Base-by-base conservation (phyloP, 78 protist species). In the Chrysochromulina parva region DNA sequence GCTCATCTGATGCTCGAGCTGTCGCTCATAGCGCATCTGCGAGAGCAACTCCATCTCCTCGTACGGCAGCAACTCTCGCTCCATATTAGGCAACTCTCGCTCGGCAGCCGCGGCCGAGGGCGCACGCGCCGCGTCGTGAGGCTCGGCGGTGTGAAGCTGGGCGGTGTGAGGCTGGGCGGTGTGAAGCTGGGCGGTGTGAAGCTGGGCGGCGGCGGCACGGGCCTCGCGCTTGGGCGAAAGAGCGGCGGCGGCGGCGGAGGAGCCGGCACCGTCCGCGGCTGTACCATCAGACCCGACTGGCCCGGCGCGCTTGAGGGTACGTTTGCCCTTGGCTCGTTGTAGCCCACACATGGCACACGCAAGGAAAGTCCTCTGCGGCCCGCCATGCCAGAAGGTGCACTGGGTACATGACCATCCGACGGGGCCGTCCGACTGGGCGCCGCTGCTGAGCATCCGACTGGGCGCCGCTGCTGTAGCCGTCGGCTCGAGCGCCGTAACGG, bases 41-140 rank as follows among this genome's bases (percentile, higher is more conserved):
- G 82, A 74, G 55, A 74, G 82, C 24, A 74, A 22, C 82, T 74
- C 82, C 24, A 14, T 53, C 82, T 74, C 82, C 82, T 74, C 57
- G 17, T 28, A 69, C 5, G 78, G 78, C 4, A 74, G 82, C 13
- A 74, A 14, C 53, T 2, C 4, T n/a, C 50, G 14, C 16, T 5
- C 28, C 73, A 16, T 66, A 16, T 17, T 66, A 7, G 73, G 82
- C 13, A 74, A 14, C 53, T 2, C 4, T n/a, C 50, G 14, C 16
- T 5, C 28, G 78, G 28, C 17, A 10, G 78, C 13, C 50, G 22
- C 78, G 78, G 14, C 50, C 50, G 78, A 10, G 6, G 4, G 78
- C 50, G 48, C 78, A 1, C 28, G 19, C 71, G 19, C 71, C 7
- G 19, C 17, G n/a, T 6, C 71, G 10, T 4, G n/a, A 10, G 71